Conservation (phyloP, 352 stramenopile genomes). For the Plasmopara viticola region DNA sequence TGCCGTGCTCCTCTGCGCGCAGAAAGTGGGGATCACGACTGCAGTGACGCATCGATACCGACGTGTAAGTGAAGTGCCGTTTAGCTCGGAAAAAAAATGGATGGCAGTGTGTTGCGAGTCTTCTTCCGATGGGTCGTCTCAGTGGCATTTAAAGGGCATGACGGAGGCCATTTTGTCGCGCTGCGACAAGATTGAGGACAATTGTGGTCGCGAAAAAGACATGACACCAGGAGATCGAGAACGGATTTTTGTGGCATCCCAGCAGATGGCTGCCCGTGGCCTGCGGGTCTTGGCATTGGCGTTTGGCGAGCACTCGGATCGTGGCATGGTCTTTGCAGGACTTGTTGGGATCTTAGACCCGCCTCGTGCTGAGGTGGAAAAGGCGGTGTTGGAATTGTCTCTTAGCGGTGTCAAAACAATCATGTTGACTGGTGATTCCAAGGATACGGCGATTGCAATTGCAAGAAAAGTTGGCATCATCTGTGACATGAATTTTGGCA, state of each 20-base stretch:
- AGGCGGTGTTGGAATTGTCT: constrained; percentile 50
- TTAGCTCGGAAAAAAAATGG: constrained; percentile 94
- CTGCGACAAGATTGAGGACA: constrained; percentile 71
- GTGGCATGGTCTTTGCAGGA: constrained; percentile 87
- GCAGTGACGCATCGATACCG: constrained; percentile 41
- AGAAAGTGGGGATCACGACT: constrained; percentile 53
- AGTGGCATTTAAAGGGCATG: constrained; percentile 81
- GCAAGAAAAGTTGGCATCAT: constrained; percentile 92
- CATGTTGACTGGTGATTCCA: constrained; percentile 94
- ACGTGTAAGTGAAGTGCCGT: constrained; percentile 89
- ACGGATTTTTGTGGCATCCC: constrained; percentile 51
- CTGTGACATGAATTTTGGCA: constrained; percentile 29
- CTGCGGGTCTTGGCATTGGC: constrained; percentile 89
- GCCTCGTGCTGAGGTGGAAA: constrained; percentile 56
- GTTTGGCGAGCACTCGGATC: constrained; percentile 77
- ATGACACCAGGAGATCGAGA: constrained; percentile 59
- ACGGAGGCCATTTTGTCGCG: constrained; percentile 69
- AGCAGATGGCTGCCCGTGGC: constrained; percentile 63
- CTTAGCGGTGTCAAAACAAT: constrained; percentile 64
- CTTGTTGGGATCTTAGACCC: constrained; percentile 90
- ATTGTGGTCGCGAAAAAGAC: constrained; percentile 57
- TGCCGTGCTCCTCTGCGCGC: constrained; percentile 58
- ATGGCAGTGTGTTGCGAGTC: constrained; percentile 91
- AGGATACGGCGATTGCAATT: constrained; percentile 94
- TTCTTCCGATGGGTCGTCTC: constrained; percentile 35